Base-by-base conservation (phyloP, 179 eudicot species). In the Sideroxylon spinosum region DNA sequence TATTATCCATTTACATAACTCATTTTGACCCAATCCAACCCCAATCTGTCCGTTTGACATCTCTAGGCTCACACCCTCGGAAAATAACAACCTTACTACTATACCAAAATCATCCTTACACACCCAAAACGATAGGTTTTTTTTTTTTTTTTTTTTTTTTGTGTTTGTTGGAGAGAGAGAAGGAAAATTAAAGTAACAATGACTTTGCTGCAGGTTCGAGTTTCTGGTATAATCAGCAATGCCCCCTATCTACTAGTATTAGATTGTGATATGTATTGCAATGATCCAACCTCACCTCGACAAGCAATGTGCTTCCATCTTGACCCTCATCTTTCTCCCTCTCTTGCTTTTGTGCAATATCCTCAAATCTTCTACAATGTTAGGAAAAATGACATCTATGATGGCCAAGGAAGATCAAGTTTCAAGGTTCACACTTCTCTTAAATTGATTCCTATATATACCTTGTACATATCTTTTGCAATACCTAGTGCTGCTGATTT, bases 181-280 rank as follows among this genome's bases (percentile, higher is more conserved):
- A 37, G 3, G 44, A 37, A 37, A 37, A 49, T 13, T 19, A 67
- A 26, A 13, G 32, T 6, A 16, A 4, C 20, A 0, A 23, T 10
- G 9, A n/a, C 11, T n/a, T 65, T 9, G 5, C 11, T 79, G 78
- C 71, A 90, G 96, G 83, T 92, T 80, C 85, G 94, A 11, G 94
- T 90, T 23, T 90, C 97, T 16, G 89, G 90, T 19, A 65, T 85
- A 50, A 85, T 92, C 86, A 88, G 92, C 86, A 92, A 89, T 84
- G 87, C 87, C 4, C 91, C 94, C 0, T 83, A 90, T 19, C 69
- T 91, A 13, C 81, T 90, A 26, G 86, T 88, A 2, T 66, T 90
- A 76, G 97, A 92, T 46, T 87, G 94, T 61, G 97, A 92, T 78
- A 84, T 87, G 80, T 85, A 82, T 50, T 90, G 91, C 25, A 90